Percentiles rank a stretch among this genome's conserved stretches.
Conservation (phyloP, 768 basidiomycete species). For the Boletus tylopilopsis region DNA sequence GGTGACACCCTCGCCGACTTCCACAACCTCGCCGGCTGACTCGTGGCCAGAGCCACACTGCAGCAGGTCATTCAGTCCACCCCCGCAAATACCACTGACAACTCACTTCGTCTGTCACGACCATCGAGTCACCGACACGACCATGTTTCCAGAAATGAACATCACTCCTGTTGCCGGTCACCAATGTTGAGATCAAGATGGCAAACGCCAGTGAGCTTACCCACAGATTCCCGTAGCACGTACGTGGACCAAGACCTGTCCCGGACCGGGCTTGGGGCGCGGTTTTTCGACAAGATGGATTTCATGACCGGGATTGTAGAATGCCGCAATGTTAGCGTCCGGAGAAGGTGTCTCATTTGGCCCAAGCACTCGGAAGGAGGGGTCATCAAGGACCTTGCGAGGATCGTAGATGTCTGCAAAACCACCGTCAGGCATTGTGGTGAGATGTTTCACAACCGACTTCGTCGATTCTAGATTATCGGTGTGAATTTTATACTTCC, state of each 20-base stretch:
- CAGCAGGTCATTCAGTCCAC: background rate
- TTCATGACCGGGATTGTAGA: conserved; percentile 60
- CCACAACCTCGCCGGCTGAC: conserved; percentile 63
- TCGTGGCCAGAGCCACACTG: conserved; percentile 70
- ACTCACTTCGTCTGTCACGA: conserved; percentile 60
- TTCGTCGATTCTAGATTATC: background rate
- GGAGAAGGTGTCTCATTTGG: conserved; percentile 46
- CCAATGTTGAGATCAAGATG: background rate
- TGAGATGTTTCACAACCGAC: background rate
- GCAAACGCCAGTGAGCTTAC: conserved; percentile 32
- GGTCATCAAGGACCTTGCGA: conserved; percentile 51
- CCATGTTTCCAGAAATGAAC: conserved; percentile 76
- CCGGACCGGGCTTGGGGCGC: conserved; percentile 53
- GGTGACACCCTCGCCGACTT: conserved; percentile 62
- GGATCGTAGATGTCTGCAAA: conserved; percentile 49
- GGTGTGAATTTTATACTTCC: background rate
- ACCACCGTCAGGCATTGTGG: conserved; percentile 21
- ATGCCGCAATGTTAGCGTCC: conserved; percentile 56
- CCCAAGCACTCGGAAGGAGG: conserved; percentile 50
- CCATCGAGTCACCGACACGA: conserved; percentile 64
- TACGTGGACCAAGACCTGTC: conserved; percentile 64
- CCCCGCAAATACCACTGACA: background rate
- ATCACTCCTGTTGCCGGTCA: conserved; percentile 46
- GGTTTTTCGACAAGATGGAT: conserved; percentile 69
- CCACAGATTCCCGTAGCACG: conserved; percentile 70